Base-by-base conservation (phyloP, 2,329 filamentous ascomycete species). In the Microsporum ferrugineum region DNA sequence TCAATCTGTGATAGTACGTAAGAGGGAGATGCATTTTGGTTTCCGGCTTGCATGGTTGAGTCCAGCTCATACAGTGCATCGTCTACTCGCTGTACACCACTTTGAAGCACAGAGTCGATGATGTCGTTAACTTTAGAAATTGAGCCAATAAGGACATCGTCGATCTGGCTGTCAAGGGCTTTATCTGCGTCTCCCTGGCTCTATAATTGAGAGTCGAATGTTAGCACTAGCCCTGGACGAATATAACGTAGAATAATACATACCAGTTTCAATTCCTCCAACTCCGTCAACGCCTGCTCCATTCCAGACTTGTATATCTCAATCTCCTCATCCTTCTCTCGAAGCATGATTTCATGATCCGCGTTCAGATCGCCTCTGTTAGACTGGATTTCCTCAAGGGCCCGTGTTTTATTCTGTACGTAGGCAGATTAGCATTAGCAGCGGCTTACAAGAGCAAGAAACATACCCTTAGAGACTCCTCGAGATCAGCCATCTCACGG, bases 291-390 rank as follows among this genome's bases (percentile, higher is more conserved):
- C 2, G 92, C 91, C 77, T 97, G 89, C 71, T 99, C 94, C 89
- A 99, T 95, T 69, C 91, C 91, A 53, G 91, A 90, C 78, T 96
- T 96, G 82, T 96, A 96, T 55, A 97, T 91, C 75, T 97, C 94
- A 31, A 99, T 84, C 76, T 99, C 94, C 69, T 96, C 91, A 71
- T 99, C 94, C 79, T 96, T 97, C 65, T 97, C 94, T 55, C 88
- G 87, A 36, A 99, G 81, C 59, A 89, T 82, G 64, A 87, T 83
- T 72, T 96, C 91, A 27, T 96, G 84, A 70, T 97, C 94, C 0
- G 87, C 88, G 72, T 87, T 88, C 47, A 89, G 88, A 65, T 95
- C 89, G 31, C 85, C 84, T 59, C 89, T 81, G 73, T 88, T 90
- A 70, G 85, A 80, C 61, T 91, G 88, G 43, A 89, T 79, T 34